Evolutionary conservation across 306 rosid genomes (phyloP).

Genomic region (Potentilla sterilis): DNA sequence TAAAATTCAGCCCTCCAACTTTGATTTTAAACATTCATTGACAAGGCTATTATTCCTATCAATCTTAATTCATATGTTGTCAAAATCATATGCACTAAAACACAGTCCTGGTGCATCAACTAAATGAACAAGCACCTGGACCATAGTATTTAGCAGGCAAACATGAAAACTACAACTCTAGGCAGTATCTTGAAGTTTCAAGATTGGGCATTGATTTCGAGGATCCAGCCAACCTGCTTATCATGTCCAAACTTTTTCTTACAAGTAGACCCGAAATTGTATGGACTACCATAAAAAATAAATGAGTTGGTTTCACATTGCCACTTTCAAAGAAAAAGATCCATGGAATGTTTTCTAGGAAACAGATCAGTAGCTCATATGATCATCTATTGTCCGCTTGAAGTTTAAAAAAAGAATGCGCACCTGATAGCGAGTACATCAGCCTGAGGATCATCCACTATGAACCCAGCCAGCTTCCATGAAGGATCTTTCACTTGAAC

Average conservation of each 20-base stretch:
- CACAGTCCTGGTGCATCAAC: neutral
- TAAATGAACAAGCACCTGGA: neutral
- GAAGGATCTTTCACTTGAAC: slow-evolving; percentile 74
- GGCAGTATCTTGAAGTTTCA: neutral
- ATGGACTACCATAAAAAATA: no score
- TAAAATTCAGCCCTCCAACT: neutral
- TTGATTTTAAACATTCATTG: neutral
- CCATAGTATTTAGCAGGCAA: neutral
- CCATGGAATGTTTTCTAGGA: neutral
- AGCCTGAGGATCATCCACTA: slow-evolving; percentile 78
- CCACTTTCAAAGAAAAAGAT: neutral
- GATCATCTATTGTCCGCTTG: neutral
- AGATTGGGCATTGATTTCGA: neutral
- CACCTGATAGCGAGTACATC: slow-evolving; percentile 77
- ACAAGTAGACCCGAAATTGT: neutral
- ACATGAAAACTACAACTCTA: neutral
- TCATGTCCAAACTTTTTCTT: neutral
- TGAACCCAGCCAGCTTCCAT: slow-evolving; percentile 86
- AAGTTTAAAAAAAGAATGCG: slow-evolving; percentile 6
- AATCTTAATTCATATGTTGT: neutral
- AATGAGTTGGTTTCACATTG: neutral
- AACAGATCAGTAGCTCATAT: neutral
- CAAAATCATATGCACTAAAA: neutral
- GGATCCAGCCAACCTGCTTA: neutral
- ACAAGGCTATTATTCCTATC: neutral